Evolutionary conservation across 345 rosid genomes (phyloP).

Genomic region (Clarkia xantiana): DNA sequence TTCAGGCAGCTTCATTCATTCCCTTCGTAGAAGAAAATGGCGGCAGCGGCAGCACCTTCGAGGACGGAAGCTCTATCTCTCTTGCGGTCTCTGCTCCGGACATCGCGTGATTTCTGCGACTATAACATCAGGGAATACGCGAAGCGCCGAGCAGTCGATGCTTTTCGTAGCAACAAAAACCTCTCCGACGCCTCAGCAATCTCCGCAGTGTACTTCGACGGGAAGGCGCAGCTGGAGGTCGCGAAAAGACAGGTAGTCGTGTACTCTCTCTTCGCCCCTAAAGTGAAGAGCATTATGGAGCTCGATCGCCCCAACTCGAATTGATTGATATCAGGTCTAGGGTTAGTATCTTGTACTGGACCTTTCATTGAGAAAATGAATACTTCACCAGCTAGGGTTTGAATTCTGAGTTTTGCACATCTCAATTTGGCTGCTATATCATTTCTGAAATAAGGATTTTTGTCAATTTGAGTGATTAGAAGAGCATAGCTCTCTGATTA

Average conservation of each 20-base stretch:
- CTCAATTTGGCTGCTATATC: too few species aligned
- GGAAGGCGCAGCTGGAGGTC: constrained; percentile 47
- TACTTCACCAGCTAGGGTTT: too few species aligned
- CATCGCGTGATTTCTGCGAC: constrained; percentile 55
- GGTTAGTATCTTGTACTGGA: too few species aligned
- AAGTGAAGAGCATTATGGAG: constrained; percentile 76
- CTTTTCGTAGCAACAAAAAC: constrained; percentile 37
- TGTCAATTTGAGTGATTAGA: too few species aligned
- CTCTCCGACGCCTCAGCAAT: constrained; percentile 38
- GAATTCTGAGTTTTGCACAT: too few species aligned
- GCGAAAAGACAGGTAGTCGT: constrained; percentile 53
- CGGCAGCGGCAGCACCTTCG: constrained; percentile 12
- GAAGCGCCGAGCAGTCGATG: constrained; percentile 62
- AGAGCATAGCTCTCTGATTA: too few species aligned
- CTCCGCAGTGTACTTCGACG: constrained; percentile 41
- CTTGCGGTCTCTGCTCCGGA: constrained; percentile 58
- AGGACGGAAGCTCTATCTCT: constrained; percentile 34
- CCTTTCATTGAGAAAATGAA: too few species aligned
- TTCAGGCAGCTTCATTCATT: too few species aligned
- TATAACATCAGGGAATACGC: constrained; percentile 75
- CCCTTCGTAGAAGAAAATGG: constrained; percentile 4
- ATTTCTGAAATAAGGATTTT: too few species aligned
- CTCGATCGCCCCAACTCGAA: constrained; percentile 9
- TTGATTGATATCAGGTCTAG: background rate
- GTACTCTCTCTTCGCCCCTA: constrained; percentile 60